These are phyloP conservation scores for Fusarium pseudoanthophilum DNA, from an alignment of 2,329 filamentous ascomycete genomes.

Conservation along the genomic window DNA sequence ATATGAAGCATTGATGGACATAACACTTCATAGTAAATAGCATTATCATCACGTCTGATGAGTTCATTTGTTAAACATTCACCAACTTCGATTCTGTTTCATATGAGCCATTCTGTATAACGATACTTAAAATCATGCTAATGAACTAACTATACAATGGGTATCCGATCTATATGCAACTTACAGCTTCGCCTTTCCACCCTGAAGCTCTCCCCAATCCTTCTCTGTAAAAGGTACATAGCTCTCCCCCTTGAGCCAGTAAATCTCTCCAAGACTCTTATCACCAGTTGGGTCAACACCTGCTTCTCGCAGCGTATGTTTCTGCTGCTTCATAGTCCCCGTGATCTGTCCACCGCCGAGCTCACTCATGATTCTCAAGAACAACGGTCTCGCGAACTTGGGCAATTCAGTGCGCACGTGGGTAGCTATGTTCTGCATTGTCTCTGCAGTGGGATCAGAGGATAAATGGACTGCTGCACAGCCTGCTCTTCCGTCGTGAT, in stretches of 20 bases:
- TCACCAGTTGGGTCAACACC: conserved; percentile 71
- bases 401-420: conserved; percentile 71
- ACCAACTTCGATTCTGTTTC: no score
- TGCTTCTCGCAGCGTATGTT: conserved; percentile 75
- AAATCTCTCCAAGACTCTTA: conserved; percentile 64
- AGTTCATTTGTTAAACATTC: not conserved
- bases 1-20: conserved; percentile 31
- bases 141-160: conserved; percentile 2
- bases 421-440: conserved; percentile 68
- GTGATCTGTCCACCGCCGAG: conserved; percentile 71
- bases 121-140: not conserved
- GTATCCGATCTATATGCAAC: conserved; percentile 5
- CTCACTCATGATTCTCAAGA: conserved; percentile 73
- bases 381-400: conserved; percentile 80
- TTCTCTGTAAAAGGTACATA: conserved; percentile 74
- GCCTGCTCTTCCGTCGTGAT: conserved; percentile 85
- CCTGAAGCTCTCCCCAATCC: conserved; percentile 76
- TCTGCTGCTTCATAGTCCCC: conserved; percentile 91
- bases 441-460: conserved; percentile 53
- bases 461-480: conserved; percentile 77
- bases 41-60: conserved; percentile 20
- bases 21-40: conserved; percentile 26
- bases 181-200: conserved; percentile 76
- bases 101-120: not conserved
- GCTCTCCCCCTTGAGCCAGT: conserved; percentile 71